Conservation (phyloP, 2,329 filamentous ascomycete genomes). For the Colletotrichum viniferum region DNA sequence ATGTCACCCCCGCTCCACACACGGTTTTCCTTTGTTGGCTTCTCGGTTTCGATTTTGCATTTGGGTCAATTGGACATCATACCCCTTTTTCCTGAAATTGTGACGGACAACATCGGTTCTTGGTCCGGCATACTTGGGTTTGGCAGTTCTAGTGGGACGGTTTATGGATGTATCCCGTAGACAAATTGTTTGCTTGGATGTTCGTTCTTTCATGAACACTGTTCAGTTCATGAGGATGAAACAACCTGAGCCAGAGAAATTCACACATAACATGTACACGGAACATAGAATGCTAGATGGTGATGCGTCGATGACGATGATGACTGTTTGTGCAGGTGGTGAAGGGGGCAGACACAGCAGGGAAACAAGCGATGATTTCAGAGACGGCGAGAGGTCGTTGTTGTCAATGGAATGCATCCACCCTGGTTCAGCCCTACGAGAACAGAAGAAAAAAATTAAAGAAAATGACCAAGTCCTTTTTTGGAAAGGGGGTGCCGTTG, state of each 20-base stretch:
- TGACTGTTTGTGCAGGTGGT: background rate
- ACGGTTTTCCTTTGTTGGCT: conserved; percentile 7
- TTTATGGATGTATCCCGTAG: background rate
- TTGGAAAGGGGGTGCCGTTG: background rate
- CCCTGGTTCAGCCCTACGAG: conserved; percentile 2
- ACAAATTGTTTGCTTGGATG: background rate
- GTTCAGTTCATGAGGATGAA: background rate
- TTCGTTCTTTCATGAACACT: background rate
- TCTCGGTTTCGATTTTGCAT: background rate
- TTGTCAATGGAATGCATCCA: background rate
- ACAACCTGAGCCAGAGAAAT: background rate
- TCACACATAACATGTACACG: background rate
- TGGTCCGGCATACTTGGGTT: background rate
- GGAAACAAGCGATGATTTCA: background rate
- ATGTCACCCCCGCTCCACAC: conserved; percentile 22
- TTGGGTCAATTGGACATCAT: conserved; percentile 3
- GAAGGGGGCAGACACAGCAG: background rate
- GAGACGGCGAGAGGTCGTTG: background rate
- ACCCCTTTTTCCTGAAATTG: background rate
- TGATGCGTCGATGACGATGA: background rate
- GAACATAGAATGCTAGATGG: background rate
- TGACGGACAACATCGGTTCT: background rate
- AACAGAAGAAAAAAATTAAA: background rate
- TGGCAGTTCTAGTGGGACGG: background rate
- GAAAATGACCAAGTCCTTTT: background rate